Conservation (phyloP, 352 stramenopile genomes). For the Phytopythium boreale region DNA sequence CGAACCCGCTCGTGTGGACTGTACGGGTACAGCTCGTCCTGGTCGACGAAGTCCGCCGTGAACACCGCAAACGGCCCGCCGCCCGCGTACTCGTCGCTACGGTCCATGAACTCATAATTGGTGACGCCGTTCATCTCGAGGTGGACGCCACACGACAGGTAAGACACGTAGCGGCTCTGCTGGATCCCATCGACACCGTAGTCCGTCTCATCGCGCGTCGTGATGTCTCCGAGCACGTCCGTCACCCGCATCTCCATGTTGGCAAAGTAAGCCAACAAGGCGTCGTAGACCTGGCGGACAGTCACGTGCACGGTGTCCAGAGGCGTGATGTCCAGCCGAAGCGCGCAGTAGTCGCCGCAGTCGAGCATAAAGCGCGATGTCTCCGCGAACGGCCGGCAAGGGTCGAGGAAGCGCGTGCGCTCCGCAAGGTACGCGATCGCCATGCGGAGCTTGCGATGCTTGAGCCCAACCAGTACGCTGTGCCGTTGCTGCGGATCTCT, state of each 20-base stretch:
- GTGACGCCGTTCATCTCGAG: constrained; percentile 14
- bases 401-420: constrained; percentile 35
- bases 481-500: constrained; percentile 23
- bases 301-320: constrained; percentile 21
- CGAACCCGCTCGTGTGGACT: constrained; percentile 18
- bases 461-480: constrained; percentile 20
- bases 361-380: constrained; percentile 37
- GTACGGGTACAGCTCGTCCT: constrained; percentile 43
- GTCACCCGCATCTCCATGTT: constrained; percentile 45
- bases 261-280: too few species aligned
- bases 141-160: constrained; percentile 22
- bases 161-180: constrained; percentile 45
- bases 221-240: constrained; percentile 29
- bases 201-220: constrained; percentile 37
- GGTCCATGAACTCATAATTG: constrained; percentile 18
- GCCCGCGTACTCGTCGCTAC: constrained; percentile 15
- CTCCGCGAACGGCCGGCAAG: constrained; percentile 29
- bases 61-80: constrained; percentile 24
- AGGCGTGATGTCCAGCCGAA: constrained; percentile 45
- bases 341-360: constrained; percentile 34
- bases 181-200: constrained; percentile 29
- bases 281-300: constrained; percentile 36
- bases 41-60: constrained; percentile 29
- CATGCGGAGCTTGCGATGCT: constrained; percentile 9
- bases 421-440: constrained; percentile 35